phyloP scores from a whole-genome alignment of 2,329 filamentous ascomycete species.

The Clonostachys rosea region DNA sequence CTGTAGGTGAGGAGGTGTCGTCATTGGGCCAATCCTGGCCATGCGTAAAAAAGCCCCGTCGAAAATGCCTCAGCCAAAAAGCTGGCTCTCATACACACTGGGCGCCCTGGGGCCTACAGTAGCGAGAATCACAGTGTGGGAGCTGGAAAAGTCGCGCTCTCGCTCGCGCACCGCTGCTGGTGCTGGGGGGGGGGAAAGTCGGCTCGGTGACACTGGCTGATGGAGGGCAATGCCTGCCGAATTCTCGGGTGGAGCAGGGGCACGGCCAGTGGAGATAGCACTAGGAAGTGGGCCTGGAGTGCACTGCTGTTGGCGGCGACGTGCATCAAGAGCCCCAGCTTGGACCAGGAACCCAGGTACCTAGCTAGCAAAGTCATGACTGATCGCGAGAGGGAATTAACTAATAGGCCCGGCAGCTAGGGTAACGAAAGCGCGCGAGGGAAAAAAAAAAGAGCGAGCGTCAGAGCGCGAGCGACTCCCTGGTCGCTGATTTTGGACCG shows the following conservation, averaged over 20 bases:
- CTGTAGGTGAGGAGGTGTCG: too few species aligned
- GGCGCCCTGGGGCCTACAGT: not conserved
- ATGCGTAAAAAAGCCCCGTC: not conserved
- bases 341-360: not conserved
- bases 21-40: too few species aligned
- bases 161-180: not conserved
- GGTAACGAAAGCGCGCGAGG: not conserved
- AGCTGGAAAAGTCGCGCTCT: not conserved
- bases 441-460: not conserved
- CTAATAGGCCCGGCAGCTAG: too few species aligned
- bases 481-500: too few species aligned
- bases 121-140: not conserved
- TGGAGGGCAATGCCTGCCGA: not conserved
- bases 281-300: too few species aligned
- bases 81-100: not conserved
- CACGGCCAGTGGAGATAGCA: too few species aligned
- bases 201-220: conserved; percentile 1
- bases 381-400: too few species aligned
- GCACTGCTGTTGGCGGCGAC: too few species aligned
- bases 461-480: not conserved
- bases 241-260: not conserved
- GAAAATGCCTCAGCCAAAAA: not conserved
- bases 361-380: not conserved
- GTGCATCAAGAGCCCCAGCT: not conserved
- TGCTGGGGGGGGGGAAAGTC: not conserved